Base-by-base conservation (phyloP, 2,329 filamentous ascomycete genomes). In the Bipolaris oryzae region DNA sequence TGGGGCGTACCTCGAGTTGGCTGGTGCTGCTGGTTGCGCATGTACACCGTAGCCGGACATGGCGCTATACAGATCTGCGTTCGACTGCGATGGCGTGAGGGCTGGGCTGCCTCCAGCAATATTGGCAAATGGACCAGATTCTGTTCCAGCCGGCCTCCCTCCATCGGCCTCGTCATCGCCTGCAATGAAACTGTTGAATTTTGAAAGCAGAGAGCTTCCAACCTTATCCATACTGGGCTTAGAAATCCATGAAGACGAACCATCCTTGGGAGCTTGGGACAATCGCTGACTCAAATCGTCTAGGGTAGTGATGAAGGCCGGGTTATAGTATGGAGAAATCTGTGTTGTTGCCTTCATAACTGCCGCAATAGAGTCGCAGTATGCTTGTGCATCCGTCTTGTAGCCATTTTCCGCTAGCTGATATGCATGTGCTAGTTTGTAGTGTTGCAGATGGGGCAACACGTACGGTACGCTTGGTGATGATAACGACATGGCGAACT, bases 171-270 rank as follows among this genome's bases (percentile, higher is more conserved):
- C 86, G 52, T 98, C 94, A 57, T 97, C 94, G 13, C 95, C 96
- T 49, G 90, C 88, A 58, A 99, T 92, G 71, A 99, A 99, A 70
- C 92, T 97, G 78, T 93, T 98, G 78, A 99, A 97, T 57, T 90
- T 92, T 62, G 88, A 92, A 85, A 92, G 93, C 73, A 98, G 87
- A 33, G 90, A 92, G 59, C 90, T 92, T 2, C 93, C 95, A 0
- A 98, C 92, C 77, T 96, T 96, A 76, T 96, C 93, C 85, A 98
- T 96, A 75, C 87, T 97, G 6, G 94, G 92, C 75, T 95, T 96
- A 1, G 92, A 89, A 50, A 99, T 95, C 91, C 94, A 96, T 2
- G 92, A 94, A 18, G 86, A 88, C 6, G 87, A 88, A 53, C 85
- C 87, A 64, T 95, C 92, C 71, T 89, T 91, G 11, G 93, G 92